Evolutionary conservation across 306 rosid genomes (phyloP).

Genomic region (Lablab purpureus): DNA sequence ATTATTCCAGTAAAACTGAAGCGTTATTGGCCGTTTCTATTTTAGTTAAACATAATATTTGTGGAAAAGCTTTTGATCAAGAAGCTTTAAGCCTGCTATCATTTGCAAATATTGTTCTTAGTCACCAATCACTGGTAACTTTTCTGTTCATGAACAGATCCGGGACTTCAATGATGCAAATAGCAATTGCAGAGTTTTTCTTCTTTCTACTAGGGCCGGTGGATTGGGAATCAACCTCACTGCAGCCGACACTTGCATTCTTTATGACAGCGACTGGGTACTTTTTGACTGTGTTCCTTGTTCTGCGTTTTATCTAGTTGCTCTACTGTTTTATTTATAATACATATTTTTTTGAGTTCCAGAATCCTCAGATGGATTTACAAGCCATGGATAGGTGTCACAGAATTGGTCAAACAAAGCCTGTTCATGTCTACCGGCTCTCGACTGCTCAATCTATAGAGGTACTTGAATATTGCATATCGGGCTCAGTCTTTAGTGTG

Average conservation of each 20-base stretch:
- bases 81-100: neutral
- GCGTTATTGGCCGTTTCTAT: neutral
- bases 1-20: neutral
- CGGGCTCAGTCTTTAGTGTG: conserved; percentile 3
- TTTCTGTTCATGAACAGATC: conserved; percentile 62
- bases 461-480: conserved; percentile 52
- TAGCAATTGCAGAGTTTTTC: conserved; percentile 74
- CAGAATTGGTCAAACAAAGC: conserved; percentile 94
- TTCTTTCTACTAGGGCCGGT: conserved; percentile 97
- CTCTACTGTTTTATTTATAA: conserved; percentile 17
- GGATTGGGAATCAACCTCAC: conserved; percentile 98
- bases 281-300: conserved; percentile 11
- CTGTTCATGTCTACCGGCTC: conserved; percentile 97
- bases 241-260: conserved; percentile 96
- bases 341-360: conserved; percentile 46
- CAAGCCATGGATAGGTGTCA: conserved; percentile 99
- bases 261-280: conserved; percentile 99
- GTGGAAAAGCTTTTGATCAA: neutral
- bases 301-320: conserved; percentile 4
- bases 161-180: conserved; percentile 71
- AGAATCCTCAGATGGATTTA: conserved; percentile 99
- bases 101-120: conserved; percentile 4
- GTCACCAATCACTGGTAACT: conserved; percentile 6
- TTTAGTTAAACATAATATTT: neutral
- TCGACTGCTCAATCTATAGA: conserved; percentile 95